A percentile compares a stretch with the other conserved stretches of the same genome.
These are phyloP conservation scores for Magnusiomyces fungicola DNA, from an alignment of 1,139 yeast genomes.

Conservation along the genomic window DNA sequence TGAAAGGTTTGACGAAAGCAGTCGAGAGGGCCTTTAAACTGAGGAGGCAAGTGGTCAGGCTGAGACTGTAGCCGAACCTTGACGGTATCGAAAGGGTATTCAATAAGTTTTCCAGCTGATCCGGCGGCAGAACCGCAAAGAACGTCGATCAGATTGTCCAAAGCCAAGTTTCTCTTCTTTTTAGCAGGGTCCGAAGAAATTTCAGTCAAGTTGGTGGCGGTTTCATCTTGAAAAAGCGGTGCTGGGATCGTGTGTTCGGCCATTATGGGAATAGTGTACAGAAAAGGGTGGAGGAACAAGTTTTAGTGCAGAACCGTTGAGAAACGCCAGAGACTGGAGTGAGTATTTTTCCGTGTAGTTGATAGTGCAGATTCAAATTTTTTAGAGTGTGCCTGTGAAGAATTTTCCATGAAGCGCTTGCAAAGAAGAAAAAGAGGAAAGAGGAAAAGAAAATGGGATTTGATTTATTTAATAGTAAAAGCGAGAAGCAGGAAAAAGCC, in stretches of 20 bases:
- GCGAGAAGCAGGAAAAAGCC: no score
- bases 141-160: constrained; percentile 22
- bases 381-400: no score
- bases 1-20: constrained; percentile 54
- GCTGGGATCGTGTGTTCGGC: neutral
- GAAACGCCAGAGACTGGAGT: neutral
- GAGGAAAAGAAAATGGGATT: neutral
- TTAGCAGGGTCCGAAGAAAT: no score
- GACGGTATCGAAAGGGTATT: constrained; percentile 88
- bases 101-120: constrained; percentile 73
- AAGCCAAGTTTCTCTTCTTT: neutral
- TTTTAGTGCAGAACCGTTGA: neutral
- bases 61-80: constrained; percentile 83
- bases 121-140: constrained; percentile 51
- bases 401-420: neutral
- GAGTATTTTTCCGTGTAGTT: neutral
- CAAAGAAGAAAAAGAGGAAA: neutral
- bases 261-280: no score
- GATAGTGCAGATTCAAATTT: no score
- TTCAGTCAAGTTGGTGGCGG: no score
- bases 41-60: constrained; percentile 39
- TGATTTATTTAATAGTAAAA: no score
- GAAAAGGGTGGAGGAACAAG: no score
- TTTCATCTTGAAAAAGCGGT: no score
- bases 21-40: constrained; percentile 45